Percentiles rank a stretch among this genome's conserved stretches.
Evolutionary conservation across 2,329 filamentous ascomycete species (phyloP).

Genomic region (Drechslerella coelobrocha): DNA sequence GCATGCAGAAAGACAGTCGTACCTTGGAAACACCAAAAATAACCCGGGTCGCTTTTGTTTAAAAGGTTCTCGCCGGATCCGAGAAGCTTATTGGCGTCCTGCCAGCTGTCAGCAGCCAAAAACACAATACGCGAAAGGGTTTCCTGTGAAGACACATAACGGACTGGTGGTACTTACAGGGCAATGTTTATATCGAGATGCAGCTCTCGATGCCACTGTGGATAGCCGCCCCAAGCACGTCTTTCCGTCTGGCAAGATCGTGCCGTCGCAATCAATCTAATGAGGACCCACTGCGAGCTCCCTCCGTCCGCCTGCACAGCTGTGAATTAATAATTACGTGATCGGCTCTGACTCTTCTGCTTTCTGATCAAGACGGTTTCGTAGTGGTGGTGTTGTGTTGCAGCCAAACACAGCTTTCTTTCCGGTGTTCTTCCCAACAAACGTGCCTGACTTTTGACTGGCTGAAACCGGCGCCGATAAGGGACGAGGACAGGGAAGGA

Average conservation of each 20-base stretch:
- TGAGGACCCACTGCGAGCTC: neutral
- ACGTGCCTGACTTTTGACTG: constrained; percentile 33
- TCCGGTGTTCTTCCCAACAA: constrained; percentile 48
- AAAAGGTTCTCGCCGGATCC: too few species aligned
- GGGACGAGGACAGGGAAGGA: constrained; percentile 26
- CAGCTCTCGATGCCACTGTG: too few species aligned
- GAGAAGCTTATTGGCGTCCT: too few species aligned
- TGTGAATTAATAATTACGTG: neutral
- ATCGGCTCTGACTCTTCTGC: neutral
- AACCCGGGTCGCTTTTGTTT: constrained; percentile 14
- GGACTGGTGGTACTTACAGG: too few species aligned
- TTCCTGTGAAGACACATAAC: too few species aligned
- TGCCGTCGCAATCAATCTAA: neutral
- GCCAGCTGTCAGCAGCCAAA: too few species aligned
- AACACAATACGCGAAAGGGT: too few species aligned
- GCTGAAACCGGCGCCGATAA: constrained; percentile 5
- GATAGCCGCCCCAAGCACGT: too few species aligned
- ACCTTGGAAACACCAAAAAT: constrained; percentile 46
- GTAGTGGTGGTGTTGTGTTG: constrained; percentile 16
- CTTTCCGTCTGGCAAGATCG: too few species aligned
- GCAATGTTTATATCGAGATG: too few species aligned
- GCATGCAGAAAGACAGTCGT: constrained; percentile 24
- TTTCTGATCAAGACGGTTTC: neutral
- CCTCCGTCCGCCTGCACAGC: too few species aligned
- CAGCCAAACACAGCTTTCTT: constrained; percentile 22